Evolutionary conservation across 164 flowering plant genomes (phyloP).

Genomic region (Tetracentron sinense): DNA sequence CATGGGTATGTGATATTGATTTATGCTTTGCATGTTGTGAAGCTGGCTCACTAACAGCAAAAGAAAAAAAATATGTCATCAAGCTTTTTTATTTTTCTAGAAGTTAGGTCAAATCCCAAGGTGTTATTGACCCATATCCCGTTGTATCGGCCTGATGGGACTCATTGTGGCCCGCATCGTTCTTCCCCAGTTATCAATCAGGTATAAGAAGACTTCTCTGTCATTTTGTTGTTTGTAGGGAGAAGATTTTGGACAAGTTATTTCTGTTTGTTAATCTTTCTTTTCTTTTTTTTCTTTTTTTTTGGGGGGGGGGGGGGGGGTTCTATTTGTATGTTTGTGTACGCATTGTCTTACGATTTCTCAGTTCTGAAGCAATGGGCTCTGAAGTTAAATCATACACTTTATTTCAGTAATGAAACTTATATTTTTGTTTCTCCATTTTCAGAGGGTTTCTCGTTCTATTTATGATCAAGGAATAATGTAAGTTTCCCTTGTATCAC

Average conservation of each 20-base stretch:
- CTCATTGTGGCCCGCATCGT: slow-evolving; percentile 77
- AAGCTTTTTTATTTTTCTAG: slow-evolving; percentile 26
- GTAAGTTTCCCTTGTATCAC: slow-evolving; percentile 41
- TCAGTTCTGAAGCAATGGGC: not conserved
- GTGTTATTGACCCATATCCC: slow-evolving; percentile 91
- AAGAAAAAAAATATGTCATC: not conserved
- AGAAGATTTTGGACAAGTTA: not conserved
- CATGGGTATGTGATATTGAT: slow-evolving; percentile 37
- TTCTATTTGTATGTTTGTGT: not conserved
- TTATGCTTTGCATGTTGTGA: not conserved
- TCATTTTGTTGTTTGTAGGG: not conserved
- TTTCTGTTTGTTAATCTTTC: not conserved
- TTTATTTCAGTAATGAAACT: slow-evolving; percentile 5
- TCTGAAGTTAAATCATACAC: not conserved
- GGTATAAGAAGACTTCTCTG: slow-evolving; percentile 31
- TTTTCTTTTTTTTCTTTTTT: slow-evolving; percentile 12
- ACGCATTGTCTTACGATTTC: too few relatives aligned
- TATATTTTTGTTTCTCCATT: slow-evolving; percentile 13
- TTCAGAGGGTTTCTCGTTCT: slow-evolving; percentile 53
- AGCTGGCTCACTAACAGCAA: not conserved
- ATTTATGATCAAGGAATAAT: slow-evolving; percentile 39
- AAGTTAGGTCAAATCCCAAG: slow-evolving; percentile 37
- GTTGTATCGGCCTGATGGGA: slow-evolving; percentile 68
- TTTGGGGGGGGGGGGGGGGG: too few relatives aligned
- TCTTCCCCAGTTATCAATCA: slow-evolving; percentile 69